phyloP scores from a whole-genome alignment of 345 rosid species.

The Sapria himalayana region DNA sequence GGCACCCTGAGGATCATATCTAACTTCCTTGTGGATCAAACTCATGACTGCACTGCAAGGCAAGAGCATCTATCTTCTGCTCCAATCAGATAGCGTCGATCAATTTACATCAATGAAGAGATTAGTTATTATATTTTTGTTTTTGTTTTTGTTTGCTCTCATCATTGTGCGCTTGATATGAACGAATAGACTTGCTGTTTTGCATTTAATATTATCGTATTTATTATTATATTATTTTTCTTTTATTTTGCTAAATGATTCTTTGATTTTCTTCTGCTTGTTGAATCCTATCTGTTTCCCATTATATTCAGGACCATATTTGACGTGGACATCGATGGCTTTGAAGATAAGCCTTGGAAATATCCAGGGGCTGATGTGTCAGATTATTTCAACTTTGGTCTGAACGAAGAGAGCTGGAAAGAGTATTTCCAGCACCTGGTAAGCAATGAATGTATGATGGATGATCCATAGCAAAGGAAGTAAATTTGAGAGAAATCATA shows the following conservation, averaged over 20 bases:
- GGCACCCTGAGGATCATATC: too few relatives aligned
- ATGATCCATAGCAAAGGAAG: too few relatives aligned
- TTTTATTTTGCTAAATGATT: background rate
- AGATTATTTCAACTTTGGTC: slow-evolving; percentile 85
- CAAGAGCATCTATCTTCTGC: too few relatives aligned
- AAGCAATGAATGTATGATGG: too few relatives aligned
- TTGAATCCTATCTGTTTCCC: slow-evolving; percentile 4
- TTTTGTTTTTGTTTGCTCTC: too few relatives aligned
- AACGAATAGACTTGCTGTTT: slow-evolving; percentile 1
- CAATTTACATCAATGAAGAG: too few relatives aligned
- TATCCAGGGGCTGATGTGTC: slow-evolving; percentile 56
- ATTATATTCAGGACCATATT: slow-evolving; percentile 75
- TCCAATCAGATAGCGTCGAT: too few relatives aligned
- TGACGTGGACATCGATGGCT: slow-evolving; percentile 77
- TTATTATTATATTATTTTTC: background rate
- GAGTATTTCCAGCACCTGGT: slow-evolving; percentile 95
- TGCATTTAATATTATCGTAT: background rate
- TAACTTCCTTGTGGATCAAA: too few relatives aligned
- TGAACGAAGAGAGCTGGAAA: slow-evolving; percentile 97
- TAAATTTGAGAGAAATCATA: too few relatives aligned
- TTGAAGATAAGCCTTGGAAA: slow-evolving; percentile 98
- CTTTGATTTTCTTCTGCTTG: slow-evolving; percentile 4
- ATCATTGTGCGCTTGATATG: too few relatives aligned
- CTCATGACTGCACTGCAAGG: too few relatives aligned
- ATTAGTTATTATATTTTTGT: too few relatives aligned